Evolutionary conservation across 2,329 filamentous ascomycete genomes (phyloP).

Genomic region (Diplocarpon mali): DNA sequence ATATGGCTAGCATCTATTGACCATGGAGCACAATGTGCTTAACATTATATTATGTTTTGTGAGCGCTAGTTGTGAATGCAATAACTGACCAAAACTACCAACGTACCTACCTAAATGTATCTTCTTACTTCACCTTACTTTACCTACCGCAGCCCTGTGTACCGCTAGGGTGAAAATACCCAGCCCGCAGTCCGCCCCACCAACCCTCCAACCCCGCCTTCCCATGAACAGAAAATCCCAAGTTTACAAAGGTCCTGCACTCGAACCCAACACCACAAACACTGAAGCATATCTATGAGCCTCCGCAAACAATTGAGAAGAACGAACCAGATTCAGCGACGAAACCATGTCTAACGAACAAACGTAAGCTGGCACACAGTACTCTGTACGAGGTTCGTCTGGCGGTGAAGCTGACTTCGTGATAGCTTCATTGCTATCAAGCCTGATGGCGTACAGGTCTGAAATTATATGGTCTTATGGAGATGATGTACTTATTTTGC

Average conservation of each 20-base stretch:
- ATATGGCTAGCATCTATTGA: too few species aligned
- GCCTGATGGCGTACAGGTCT: conserved; percentile 98
- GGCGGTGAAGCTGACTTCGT: conserved; percentile 26
- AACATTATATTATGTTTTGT: too few species aligned
- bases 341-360: conserved; percentile 67
- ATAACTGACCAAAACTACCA: too few species aligned
- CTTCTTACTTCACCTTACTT: too few species aligned
- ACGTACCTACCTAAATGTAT: too few species aligned
- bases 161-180: too few species aligned
- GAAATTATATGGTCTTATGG: conserved; percentile 16
- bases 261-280: conserved; percentile 31
- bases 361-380: conserved; percentile 47
- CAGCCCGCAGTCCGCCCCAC: conserved; percentile 1
- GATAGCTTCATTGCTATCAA: conserved; percentile 99
- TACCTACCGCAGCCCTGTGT: too few species aligned
- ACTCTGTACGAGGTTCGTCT: conserved; percentile 1
- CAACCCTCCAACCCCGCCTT: conserved; percentile 14
- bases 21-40: too few species aligned
- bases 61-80: too few species aligned
- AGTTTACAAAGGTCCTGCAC: too few species aligned
- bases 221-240: conserved; percentile 17
- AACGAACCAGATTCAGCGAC: conserved; percentile 26
- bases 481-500: conserved; percentile 10
- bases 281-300: conserved; percentile 33
- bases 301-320: conserved; percentile 26